These are phyloP conservation scores for Malassezia cuniculi DNA, from an alignment of 1,284 basidiomycete genomes.

Conservation along the genomic window DNA sequence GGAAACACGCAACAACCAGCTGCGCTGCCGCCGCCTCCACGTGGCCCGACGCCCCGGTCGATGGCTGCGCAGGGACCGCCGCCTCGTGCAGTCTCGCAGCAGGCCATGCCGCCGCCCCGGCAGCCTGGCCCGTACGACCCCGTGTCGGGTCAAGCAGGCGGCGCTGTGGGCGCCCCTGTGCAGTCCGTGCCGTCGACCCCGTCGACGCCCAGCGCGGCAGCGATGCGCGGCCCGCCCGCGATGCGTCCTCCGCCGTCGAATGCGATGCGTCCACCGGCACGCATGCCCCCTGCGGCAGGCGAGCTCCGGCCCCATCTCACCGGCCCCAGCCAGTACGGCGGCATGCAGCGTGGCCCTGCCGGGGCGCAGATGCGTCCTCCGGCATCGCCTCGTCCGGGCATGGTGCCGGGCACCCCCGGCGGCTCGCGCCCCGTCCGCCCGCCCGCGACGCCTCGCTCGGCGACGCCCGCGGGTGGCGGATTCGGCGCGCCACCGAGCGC, in stretches of 20 bases:
- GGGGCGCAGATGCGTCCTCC: background rate
- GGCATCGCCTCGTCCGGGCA: conserved; percentile 1
- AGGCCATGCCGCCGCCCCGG: conserved; percentile 1
- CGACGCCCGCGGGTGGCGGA: conserved; percentile 41
- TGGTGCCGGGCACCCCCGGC: conserved; percentile 2
- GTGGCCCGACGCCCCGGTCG: conserved; percentile 20
- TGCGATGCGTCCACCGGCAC: too few species aligned
- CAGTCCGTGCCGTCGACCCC: too few species aligned
- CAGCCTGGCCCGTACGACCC: conserved; percentile 6
- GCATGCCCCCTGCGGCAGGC: background rate
- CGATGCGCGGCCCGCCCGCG: conserved; percentile 1
- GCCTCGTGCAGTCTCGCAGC: background rate
- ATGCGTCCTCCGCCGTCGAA: background rate
- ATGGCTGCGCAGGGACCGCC: background rate
- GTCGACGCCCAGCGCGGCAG: conserved; percentile 4
- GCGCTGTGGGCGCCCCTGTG: conserved; percentile 5
- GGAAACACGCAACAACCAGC: conserved; percentile 5
- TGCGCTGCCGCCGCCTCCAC: conserved; percentile 24
- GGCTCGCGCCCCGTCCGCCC: background rate
- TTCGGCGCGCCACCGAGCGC: conserved; percentile 34
- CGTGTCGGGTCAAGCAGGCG: background rate
- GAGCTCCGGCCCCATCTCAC: conserved; percentile 7
- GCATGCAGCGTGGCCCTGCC: background rate
- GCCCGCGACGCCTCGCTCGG: conserved; percentile 7
- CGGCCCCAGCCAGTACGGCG: conserved; percentile 6